Conservation (phyloP, 768 basidiomycete genomes). For the Mycena albidolilacea region DNA sequence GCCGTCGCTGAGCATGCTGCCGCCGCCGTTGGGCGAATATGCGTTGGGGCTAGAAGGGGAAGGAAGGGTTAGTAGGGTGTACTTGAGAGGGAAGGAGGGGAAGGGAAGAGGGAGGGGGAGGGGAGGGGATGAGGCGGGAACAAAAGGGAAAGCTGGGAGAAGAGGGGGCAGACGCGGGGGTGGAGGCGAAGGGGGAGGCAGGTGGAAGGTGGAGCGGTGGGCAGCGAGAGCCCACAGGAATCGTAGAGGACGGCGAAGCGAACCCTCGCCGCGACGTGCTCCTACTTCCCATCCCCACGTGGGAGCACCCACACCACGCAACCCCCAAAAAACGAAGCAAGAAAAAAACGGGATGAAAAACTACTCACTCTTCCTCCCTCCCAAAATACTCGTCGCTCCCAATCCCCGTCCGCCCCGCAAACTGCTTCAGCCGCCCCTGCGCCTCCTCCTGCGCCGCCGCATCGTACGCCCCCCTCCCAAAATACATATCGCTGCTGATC, state of each 20-base stretch:
- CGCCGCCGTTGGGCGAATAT: slow-evolving; percentile 26
- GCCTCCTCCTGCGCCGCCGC: slow-evolving; percentile 80
- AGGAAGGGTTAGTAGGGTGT: background rate
- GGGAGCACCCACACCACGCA: no score
- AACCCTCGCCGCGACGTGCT: no score
- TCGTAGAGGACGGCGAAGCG: no score
- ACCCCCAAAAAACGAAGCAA: no score
- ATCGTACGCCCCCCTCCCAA: slow-evolving; percentile 92
- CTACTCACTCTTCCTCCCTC: slow-evolving; percentile 85
- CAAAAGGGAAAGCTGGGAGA: background rate
- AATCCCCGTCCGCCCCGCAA: slow-evolving; percentile 94
- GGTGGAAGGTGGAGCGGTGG: no score
- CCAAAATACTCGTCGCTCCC: slow-evolving; percentile 98
- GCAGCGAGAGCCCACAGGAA: no score
- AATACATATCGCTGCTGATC: slow-evolving; percentile 99
- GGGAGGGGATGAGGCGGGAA: background rate
- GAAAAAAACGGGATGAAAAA: slow-evolving; percentile 50
- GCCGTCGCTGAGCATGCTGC: slow-evolving; percentile 55
- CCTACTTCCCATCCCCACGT: no score
- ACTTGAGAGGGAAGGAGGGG: background rate
- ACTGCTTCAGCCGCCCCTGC: slow-evolving; percentile 83
- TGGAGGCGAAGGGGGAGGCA: slow-evolving; percentile 46
- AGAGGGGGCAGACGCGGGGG: slow-evolving; percentile 40
- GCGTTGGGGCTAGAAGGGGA: background rate
- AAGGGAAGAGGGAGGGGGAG: background rate